Percentiles rank a stretch among this genome's conserved stretches.
Evolutionary conservation across 441 rosid species (phyloP).

Genomic region (Adansonia rubrostipa): DNA sequence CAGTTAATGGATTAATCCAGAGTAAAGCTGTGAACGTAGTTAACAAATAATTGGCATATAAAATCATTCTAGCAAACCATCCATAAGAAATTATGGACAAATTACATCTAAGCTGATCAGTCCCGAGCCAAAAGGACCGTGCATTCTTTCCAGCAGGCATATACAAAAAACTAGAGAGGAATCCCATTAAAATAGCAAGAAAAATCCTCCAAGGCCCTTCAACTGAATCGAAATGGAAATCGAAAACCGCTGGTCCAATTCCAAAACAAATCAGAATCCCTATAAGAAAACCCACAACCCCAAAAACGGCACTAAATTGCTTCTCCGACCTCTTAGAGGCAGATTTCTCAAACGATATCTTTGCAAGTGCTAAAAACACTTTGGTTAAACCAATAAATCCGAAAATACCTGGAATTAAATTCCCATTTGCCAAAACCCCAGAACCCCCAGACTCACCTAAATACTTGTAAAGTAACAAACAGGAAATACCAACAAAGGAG

Average conservation of each 20-base stretch:
- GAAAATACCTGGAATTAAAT: slow-evolving; percentile 58
- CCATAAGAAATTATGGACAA: slow-evolving; percentile 74
- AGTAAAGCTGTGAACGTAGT: slow-evolving; percentile 64
- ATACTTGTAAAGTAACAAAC: slow-evolving; percentile 47
- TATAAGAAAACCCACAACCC: slow-evolving; percentile 55
- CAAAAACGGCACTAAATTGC: slow-evolving; percentile 55
- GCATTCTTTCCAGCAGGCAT: slow-evolving; percentile 80
- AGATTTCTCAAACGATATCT: slow-evolving; percentile 71
- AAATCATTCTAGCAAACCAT: slow-evolving; percentile 68
- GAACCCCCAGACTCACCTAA: slow-evolving; percentile 35
- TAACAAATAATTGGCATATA: slow-evolving; percentile 51
- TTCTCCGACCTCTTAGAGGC: slow-evolving; percentile 85
- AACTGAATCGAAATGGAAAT: slow-evolving; percentile 58
- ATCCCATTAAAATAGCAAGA: slow-evolving; percentile 62
- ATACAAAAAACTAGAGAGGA: slow-evolving; percentile 60
- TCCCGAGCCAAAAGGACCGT: slow-evolving; percentile 87
- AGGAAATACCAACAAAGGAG: slow-evolving; percentile 50
- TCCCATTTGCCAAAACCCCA: slow-evolving; percentile 56
- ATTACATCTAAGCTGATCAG: slow-evolving; percentile 74
- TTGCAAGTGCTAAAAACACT: slow-evolving; percentile 50
- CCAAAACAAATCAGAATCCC: slow-evolving; percentile 61
- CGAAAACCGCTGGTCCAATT: slow-evolving; percentile 46
- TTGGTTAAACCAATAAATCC: slow-evolving; percentile 52
- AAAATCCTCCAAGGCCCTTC: slow-evolving; percentile 57
- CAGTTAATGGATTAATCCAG: slow-evolving; percentile 78